phyloP scores from a whole-genome alignment of 2,329 filamentous ascomycete genomes.

The Penicillium vulpinum region DNA sequence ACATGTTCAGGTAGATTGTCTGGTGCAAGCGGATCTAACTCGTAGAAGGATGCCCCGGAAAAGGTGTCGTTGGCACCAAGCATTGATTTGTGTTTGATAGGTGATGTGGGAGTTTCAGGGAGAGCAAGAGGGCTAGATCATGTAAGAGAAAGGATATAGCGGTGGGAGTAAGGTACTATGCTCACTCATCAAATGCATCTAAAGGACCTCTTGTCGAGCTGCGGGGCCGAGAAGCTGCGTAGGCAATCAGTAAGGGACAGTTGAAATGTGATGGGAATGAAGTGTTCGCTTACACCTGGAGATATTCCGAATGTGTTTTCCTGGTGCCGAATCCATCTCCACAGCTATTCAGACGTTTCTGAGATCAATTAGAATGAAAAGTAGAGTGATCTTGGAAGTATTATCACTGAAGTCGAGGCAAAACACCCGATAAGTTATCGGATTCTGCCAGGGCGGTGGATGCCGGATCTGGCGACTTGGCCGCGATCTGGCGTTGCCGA shows the following conservation, averaged over 20 bases:
- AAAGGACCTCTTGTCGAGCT: slow-evolving; percentile 73
- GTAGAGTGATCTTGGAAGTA: background rate
- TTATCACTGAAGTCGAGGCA: background rate
- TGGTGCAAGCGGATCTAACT: slow-evolving; percentile 38
- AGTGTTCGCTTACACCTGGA: slow-evolving; percentile 37
- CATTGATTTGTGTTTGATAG: slow-evolving; percentile 16
- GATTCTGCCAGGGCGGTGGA: slow-evolving; percentile 33
- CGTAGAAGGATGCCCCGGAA: slow-evolving; percentile 32
- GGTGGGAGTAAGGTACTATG: slow-evolving; percentile 7
- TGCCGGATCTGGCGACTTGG: slow-evolving; percentile 32
- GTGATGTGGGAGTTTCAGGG: slow-evolving; percentile 19
- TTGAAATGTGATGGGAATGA: background rate
- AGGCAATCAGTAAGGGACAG: slow-evolving; percentile 16
- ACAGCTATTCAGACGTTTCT: background rate
- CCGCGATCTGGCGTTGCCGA: slow-evolving; percentile 22
- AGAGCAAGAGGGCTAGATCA: slow-evolving; percentile 28
- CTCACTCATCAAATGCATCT: slow-evolving; percentile 69
- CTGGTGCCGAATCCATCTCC: background rate
- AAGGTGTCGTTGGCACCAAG: slow-evolving; percentile 19
- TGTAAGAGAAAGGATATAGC: background rate
- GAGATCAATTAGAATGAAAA: background rate
- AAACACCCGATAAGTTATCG: slow-evolving; percentile 28
- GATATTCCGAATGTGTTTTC: slow-evolving; percentile 37
- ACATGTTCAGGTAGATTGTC: slow-evolving; percentile 40
- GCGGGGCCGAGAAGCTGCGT: slow-evolving; percentile 42